Conservation (phyloP, 129 eudicot species). For the Flaveria trinervia region DNA sequence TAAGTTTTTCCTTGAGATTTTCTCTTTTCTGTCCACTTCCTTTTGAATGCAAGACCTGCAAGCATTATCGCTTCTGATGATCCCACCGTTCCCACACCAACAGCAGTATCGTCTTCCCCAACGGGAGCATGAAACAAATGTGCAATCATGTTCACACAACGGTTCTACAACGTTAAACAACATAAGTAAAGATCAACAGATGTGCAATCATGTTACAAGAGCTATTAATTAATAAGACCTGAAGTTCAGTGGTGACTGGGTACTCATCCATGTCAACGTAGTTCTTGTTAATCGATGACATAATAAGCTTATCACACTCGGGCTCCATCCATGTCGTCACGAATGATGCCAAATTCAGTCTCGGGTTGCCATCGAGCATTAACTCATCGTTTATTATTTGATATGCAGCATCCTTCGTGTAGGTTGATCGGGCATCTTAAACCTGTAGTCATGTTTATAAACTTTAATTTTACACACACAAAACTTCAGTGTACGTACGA, state of each 20-base stretch:
- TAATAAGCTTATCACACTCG: conserved; percentile 72
- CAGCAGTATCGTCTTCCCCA: conserved; percentile 54
- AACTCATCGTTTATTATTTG: conserved; percentile 76
- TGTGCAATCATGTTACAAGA: neutral
- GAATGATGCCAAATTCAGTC: conserved; percentile 72
- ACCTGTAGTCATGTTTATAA: conserved; percentile 32
- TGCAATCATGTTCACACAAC: conserved; percentile 82
- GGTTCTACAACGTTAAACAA: conserved; percentile 46
- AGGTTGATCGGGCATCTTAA: conserved; percentile 51
- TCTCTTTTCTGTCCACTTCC: conserved; percentile 73
- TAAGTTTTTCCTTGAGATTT: conserved; percentile 57
- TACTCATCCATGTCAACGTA: conserved; percentile 80
- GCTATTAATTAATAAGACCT: conserved; percentile 36
- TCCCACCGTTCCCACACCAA: conserved; percentile 78
- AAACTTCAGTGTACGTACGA: neutral
- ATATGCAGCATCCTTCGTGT: conserved; percentile 73
- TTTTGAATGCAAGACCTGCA: conserved; percentile 83
- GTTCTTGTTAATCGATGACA: conserved; percentile 68
- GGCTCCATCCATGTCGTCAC: conserved; percentile 91
- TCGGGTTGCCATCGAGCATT: conserved; percentile 83
- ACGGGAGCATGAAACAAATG: conserved; percentile 77
- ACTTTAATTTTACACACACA: neutral
- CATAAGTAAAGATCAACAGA: neutral
- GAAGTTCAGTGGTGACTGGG: conserved; percentile 87
- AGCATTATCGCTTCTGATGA: conserved; percentile 92